Evolutionary conservation across 371 early-diverging fungal species (phyloP), one percentile per base, ranked within the genome.

Genomic region (Rhizopus delemar): DNA sequence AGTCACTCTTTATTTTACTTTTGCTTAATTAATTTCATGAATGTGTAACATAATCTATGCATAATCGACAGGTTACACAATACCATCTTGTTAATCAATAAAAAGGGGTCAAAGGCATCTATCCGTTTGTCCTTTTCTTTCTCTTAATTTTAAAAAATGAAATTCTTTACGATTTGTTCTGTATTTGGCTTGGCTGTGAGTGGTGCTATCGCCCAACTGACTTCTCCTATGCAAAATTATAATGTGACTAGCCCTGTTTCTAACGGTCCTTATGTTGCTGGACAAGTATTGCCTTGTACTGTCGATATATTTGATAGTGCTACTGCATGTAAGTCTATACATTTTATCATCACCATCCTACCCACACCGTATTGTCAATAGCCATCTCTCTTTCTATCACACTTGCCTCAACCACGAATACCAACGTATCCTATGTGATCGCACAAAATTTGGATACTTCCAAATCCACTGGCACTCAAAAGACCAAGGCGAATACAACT

Each of bases 211-310:
- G 76, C 73, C 34, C 73, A 75, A 56, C 31, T 73, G 22, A 68
- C 69, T 55, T 65, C 68, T 33, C 68, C 77, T 36, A 68, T 59
- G 51, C 57, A 66, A 46, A 71, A 71, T 59, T 77, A 69, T 36
- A 74, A 77, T 55, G 70, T 77, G 13, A 67, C 68, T 28, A 71
- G 68, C 39, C 77, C 77, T 43, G 64, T 70, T 12, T 45, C 61
- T 9, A 77, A 77, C 46, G 69, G 59, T 38, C 66, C 72, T 22
- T 77, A 77, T 60, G 77, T 77, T 12, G 69, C 60, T 32, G 68
- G 70, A 13, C 74, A 71, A 60, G 48, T 68, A 9, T 57, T 77
- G 35, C 77, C 77, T 35, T 74, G 73, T 56, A 74, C 72, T 9
- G 62, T 63, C 49, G 60, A 55, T 15, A 56, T 77, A 8, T 69